Evolutionary conservation across 331 rosid genomes (phyloP), one percentile per base, ranked within the genome.

Genomic region (Acacia concinna): DNA sequence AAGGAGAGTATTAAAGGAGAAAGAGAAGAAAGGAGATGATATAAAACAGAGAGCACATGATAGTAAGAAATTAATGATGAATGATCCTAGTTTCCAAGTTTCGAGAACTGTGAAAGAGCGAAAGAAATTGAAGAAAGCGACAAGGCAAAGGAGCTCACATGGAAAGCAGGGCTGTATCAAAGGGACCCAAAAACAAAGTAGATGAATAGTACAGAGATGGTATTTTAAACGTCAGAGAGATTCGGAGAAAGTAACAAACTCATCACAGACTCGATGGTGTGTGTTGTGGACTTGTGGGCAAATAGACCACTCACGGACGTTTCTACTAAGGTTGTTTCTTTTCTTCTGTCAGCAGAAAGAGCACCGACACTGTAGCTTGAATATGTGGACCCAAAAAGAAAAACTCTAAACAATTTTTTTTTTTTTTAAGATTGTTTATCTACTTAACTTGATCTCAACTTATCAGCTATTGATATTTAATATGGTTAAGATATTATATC

Each of bases 121-220:
- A 59, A 13, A 20, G 66, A 12, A 59, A 27, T 1, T 25, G 35
- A 5, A 74, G 5, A 76, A n/a, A 20, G 77, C 54, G 25, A 49
- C 38, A 63, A 25, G 31, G 49, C 52, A 85, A 90, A 84, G 77
- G 77, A n/a, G 87, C 51, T 82, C 83, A 71, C 86, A 79, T 88
- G 91, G 86, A 32, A 32, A 32, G 35, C 35, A 32, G 35, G 35
- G 3, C 35, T 3, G 0, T 5, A 4, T 5, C 35, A 32, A 37
- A 37, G 10, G 9, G 40, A 37, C 6, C 40, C 9, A 6, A 37
- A 7, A 6, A 6, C 1, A 37, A 37, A 37, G 9, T 9, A 37
- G 9, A 9, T 70, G 75, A 84, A 76, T 74, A 49, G 73, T 41
- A 60, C 49, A 78, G 30, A 62, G 28, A 51, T 20, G 56, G 59